Percentiles rank a stretch among this genome's conserved stretches.
Conservation (phyloP, 305 asterid species). For the Ajuga reptans region DNA sequence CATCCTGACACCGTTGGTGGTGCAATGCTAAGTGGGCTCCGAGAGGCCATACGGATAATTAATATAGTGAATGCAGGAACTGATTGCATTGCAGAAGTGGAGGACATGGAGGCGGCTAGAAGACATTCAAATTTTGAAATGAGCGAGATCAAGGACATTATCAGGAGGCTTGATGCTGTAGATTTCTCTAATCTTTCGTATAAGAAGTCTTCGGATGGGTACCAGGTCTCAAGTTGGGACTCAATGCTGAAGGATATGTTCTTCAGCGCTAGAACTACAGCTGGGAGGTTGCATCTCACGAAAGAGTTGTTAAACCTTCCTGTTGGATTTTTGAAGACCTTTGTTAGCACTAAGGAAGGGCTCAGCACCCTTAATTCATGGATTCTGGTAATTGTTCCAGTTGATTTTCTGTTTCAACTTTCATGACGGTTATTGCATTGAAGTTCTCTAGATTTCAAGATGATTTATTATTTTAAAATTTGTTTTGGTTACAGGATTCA, state of each 20-base stretch:
- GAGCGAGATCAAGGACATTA: constrained; percentile 83
- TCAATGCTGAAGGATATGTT: constrained; percentile 73
- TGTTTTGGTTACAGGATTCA: constrained; percentile 57
- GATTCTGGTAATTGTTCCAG: constrained; percentile 62
- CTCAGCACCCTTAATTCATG: constrained; percentile 82
- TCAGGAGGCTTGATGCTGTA: constrained; percentile 63
- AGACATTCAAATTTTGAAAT: constrained; percentile 61
- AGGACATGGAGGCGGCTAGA: constrained; percentile 80
- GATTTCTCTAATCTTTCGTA: constrained; percentile 52
- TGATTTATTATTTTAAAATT: constrained; percentile 23
- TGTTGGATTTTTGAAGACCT: constrained; percentile 69
- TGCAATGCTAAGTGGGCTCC: constrained; percentile 97
- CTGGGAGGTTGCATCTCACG: constrained; percentile 82
- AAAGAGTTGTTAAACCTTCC: constrained; percentile 90
- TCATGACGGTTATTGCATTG: constrained; percentile 2
- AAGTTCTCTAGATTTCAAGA: constrained; percentile 18
- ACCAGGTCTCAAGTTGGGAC: constrained; percentile 49
- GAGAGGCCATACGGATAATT: constrained; percentile 91
- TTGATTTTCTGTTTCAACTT: constrained; percentile 11
- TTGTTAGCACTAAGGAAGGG: constrained; percentile 87
- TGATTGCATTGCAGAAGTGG: constrained; percentile 78
- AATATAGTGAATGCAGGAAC: constrained; percentile 70
- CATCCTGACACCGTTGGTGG: constrained; percentile 99
- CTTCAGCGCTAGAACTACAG: constrained; percentile 63
- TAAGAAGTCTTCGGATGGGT: constrained; percentile 58